Conservation (phyloP, 495 filamentous ascomycete species). For the Tuber indicum region DNA sequence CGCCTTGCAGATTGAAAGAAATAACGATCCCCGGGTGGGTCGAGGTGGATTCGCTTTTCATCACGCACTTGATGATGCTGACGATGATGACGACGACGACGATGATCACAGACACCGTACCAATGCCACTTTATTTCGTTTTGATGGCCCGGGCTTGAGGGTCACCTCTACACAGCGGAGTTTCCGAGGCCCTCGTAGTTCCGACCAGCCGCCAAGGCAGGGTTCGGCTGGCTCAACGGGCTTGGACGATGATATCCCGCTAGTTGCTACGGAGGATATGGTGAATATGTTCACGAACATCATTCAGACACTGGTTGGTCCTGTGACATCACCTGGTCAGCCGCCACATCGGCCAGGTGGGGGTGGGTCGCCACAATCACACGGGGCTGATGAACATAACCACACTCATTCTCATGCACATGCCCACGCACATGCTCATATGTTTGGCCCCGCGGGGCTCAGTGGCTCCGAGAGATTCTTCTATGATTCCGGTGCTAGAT, state of each 20-base stretch:
- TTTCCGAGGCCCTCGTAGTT: slow-evolving; percentile 21
- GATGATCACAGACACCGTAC: slow-evolving; percentile 18
- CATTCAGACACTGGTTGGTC: slow-evolving; percentile 26
- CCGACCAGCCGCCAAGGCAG: slow-evolving; percentile 10
- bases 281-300: slow-evolving; percentile 34
- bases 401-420: not conserved
- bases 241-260: slow-evolving; percentile 7
- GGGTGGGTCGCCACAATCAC: not conserved
- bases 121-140: slow-evolving; percentile 24
- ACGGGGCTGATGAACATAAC: slow-evolving; percentile 9
- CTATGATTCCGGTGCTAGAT: slow-evolving; percentile 25
- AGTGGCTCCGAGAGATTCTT: slow-evolving; percentile 12
- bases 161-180: slow-evolving; percentile 28
- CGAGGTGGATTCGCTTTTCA: slow-evolving; percentile 36
- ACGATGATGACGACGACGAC: slow-evolving; percentile 36
- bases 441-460: slow-evolving; percentile 19
- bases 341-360: slow-evolving; percentile 5
- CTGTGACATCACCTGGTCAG: slow-evolving; percentile 13
- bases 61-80: slow-evolving; percentile 43
- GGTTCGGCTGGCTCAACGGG: slow-evolving; percentile 3
- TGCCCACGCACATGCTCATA: slow-evolving; percentile 23
- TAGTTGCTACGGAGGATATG: slow-evolving; percentile 19
- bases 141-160: slow-evolving; percentile 42
- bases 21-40: slow-evolving; percentile 43
- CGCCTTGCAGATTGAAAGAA: slow-evolving; percentile 32